Evolutionary conservation across 148 eudicot genomes (phyloP).

Genomic region (Fagopyrum tataricum): DNA sequence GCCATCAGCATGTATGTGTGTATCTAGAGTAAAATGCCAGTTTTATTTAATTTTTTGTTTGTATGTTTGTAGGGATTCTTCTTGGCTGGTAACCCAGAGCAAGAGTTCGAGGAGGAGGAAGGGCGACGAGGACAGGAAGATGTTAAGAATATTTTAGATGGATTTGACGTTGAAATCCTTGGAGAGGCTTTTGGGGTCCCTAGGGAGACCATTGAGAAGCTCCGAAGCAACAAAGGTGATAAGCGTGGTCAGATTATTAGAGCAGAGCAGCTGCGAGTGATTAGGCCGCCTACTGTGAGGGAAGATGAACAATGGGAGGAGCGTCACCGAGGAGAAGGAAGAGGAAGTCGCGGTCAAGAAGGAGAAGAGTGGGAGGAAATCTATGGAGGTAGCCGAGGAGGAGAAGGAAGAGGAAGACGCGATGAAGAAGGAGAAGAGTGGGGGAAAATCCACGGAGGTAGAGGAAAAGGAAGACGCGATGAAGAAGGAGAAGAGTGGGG

Average conservation of each 20-base stretch:
- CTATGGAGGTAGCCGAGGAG: too few species aligned
- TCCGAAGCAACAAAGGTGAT: constrained; percentile 43
- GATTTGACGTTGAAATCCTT: constrained; percentile 28
- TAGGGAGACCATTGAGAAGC: constrained; percentile 38
- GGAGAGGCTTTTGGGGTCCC: constrained; percentile 48
- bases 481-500: not conserved
- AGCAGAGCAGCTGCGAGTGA: constrained; percentile 41
- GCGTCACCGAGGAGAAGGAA: not conserved
- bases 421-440: not conserved
- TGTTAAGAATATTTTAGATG: constrained; percentile 46
- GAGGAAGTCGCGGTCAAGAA: too few species aligned
- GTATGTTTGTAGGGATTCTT: constrained; percentile 45
- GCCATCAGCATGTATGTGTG: too few species aligned
- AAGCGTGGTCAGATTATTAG: constrained; percentile 52
- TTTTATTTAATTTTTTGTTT: too few species aligned
- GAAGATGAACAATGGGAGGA: constrained; percentile 14
- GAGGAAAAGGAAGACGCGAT: not conserved
- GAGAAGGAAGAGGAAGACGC: not conserved
- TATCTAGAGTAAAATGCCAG: too few species aligned
- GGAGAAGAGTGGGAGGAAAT: not conserved
- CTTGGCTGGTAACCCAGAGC: constrained; percentile 63
- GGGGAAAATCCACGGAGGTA: not conserved
- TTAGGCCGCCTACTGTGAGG: constrained; percentile 33
- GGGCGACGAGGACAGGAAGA: constrained; percentile 14
- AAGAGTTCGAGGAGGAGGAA: constrained; percentile 17